A percentile compares a stretch with the other conserved stretches of the same genome.
phyloP scores from a whole-genome alignment of 2,329 filamentous ascomycete species.

The Cercospora zeina region DNA sequence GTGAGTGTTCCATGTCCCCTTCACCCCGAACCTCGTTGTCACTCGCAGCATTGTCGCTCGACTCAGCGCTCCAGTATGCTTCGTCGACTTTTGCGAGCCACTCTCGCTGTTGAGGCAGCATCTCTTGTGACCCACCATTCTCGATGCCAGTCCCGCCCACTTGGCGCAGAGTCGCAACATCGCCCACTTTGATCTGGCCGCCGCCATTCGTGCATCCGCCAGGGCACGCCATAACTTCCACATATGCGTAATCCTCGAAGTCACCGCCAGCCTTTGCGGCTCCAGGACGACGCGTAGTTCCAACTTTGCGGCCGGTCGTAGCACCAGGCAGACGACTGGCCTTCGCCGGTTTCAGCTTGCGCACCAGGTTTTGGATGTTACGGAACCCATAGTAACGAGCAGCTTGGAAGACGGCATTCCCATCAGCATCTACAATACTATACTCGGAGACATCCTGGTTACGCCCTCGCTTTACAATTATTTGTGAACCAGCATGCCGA shows the following conservation, averaged over 20 bases:
- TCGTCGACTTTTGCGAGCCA: conserved; percentile 77
- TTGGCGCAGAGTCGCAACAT: conserved; percentile 56
- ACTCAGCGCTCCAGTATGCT: conserved; percentile 41
- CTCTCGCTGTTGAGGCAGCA: conserved; percentile 75
- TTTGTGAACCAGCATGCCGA: conserved; percentile 67
- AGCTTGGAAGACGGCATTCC: conserved; percentile 65
- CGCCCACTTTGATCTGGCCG: conserved; percentile 88
- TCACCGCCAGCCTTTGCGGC: conserved; percentile 39
- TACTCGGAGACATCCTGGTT: conserved; percentile 93
- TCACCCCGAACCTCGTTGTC: conserved; percentile 24
- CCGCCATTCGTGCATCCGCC: conserved; percentile 98
- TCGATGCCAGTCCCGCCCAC: conserved; percentile 39
- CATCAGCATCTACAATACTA: conserved; percentile 57
- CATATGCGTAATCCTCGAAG: conserved; percentile 73
- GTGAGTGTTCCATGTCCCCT: conserved; percentile 24
- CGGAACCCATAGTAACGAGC: conserved; percentile 96
- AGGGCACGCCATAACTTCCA: conserved; percentile 98
- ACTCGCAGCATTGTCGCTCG: conserved; percentile 26
- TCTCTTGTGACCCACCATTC: conserved; percentile 40
- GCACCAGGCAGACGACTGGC: conserved; percentile 78
- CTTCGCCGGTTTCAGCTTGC: conserved; percentile 80
- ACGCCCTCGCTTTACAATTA: conserved; percentile 72
- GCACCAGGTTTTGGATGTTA: conserved; percentile 96
- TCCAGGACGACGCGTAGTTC: conserved; percentile 44
- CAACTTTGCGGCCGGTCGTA: conserved; percentile 52